Percentiles rank a stretch among this genome's conserved stretches.
Evolutionary conservation across 2,329 filamentous ascomycete genomes (phyloP).

Genomic region (Herpotrichia juniperi): DNA sequence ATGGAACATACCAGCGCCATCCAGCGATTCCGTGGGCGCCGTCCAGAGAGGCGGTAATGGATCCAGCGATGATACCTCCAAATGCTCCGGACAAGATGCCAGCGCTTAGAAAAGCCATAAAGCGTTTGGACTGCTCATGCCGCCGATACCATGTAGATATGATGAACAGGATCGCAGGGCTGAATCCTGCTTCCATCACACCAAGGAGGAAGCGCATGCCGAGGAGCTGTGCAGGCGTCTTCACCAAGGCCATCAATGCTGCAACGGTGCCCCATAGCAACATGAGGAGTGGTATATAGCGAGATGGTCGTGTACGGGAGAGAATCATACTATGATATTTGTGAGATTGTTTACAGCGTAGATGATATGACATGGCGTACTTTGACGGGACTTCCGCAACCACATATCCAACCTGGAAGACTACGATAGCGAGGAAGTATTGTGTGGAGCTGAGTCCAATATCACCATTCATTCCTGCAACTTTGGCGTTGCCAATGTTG

Average conservation of each 20-base stretch:
- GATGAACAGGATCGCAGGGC: conserved; percentile 30
- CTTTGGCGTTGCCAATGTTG: conserved; percentile 50
- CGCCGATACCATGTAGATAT: conserved; percentile 31
- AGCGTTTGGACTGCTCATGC: conserved; percentile 32
- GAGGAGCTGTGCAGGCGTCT: conserved; percentile 26
- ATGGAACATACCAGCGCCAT: conserved; percentile 24
- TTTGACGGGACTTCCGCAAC: conserved; percentile 31
- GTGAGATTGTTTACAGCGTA: not conserved
- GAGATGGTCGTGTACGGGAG: conserved; percentile 23
- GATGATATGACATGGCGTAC: conserved; percentile 5
- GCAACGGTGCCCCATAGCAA: conserved; percentile 26
- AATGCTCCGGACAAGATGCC: conserved; percentile 29
- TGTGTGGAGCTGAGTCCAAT: conserved; percentile 56
- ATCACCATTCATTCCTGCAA: conserved; percentile 33
- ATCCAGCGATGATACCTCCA: conserved; percentile 28
- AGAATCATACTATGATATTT: conserved; percentile 25
- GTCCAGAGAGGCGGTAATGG: conserved; percentile 23
- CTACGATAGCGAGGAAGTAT: conserved; percentile 43
- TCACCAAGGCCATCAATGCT: conserved; percentile 23
- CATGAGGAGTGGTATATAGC: conserved; percentile 28
- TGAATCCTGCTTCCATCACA: conserved; percentile 31
- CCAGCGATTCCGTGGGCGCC: conserved; percentile 25
- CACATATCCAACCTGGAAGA: conserved; percentile 30
- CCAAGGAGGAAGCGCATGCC: conserved; percentile 30
- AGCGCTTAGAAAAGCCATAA: conserved; percentile 30